phyloP scores from a whole-genome alignment of 169 alveolate genomes.

The Plasmodium vinckei region DNA sequence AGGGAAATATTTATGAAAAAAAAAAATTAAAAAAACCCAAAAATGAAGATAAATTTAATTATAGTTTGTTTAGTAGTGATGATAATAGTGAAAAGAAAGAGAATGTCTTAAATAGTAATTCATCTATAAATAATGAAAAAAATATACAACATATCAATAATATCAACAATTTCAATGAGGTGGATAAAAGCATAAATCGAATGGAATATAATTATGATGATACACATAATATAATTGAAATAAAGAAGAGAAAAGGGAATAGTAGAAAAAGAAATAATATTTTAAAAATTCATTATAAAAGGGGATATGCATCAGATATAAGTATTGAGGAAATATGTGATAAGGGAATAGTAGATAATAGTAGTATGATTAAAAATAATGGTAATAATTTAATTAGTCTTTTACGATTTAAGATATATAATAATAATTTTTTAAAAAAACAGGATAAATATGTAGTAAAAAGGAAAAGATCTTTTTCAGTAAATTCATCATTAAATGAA shows the following conservation, averaged over 20 bases:
- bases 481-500: slow-evolving; percentile 38
- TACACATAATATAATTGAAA: slow-evolving; percentile 14
- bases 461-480: slow-evolving; percentile 38
- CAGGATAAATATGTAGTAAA: slow-evolving; percentile 3
- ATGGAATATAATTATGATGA: not conserved
- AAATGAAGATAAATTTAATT: not conserved
- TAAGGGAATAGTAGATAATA: slow-evolving; percentile 21
- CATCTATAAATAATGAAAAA: not conserved
- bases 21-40: not conserved
- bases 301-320: not conserved
- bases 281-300: not conserved
- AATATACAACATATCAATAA: not conserved
- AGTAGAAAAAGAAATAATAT: not conserved
- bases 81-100: not conserved
- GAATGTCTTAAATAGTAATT: not conserved
- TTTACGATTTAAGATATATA: not conserved
- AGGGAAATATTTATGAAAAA: not conserved
- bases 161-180: too few species aligned
- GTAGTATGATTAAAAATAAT: not conserved
- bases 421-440: not conserved
- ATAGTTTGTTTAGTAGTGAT: slow-evolving; percentile 17
- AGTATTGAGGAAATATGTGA: slow-evolving; percentile 8
- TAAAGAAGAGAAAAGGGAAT: slow-evolving; percentile 1
- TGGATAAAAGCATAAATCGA: not conserved
- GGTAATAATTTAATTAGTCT: slow-evolving; percentile 7